These are phyloP conservation scores for Coniochaeta pulveracea DNA, from an alignment of 2,329 filamentous ascomycete genomes.

Conservation along the genomic window DNA sequence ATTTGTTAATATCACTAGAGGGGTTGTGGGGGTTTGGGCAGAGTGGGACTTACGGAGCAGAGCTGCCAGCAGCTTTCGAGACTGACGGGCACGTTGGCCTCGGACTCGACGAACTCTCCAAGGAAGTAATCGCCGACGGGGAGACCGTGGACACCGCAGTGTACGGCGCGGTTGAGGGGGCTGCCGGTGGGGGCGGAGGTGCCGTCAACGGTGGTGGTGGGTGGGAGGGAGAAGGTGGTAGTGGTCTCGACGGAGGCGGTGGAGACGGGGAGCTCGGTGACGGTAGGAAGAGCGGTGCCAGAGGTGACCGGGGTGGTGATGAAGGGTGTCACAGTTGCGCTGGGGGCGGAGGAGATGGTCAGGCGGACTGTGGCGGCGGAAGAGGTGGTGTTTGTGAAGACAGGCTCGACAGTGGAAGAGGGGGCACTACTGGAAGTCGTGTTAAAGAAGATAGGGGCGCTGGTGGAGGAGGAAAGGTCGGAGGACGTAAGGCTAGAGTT, in stretches of 20 bases:
- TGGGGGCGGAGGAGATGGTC: not conserved
- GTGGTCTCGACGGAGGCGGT: constrained; percentile 19
- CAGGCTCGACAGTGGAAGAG: not conserved
- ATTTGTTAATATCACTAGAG: not conserved
- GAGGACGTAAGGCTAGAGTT: no score
- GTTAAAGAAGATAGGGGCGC: not conserved
- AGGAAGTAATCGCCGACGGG: constrained; percentile 24
- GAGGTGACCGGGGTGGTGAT: not conserved
- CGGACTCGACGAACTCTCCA: constrained; percentile 25
- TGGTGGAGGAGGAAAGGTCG: no score
- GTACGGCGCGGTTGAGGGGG: constrained; percentile 16
- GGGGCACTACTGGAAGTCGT: not conserved
- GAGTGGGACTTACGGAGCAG: constrained; percentile 20
- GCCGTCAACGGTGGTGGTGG: constrained; percentile 20
- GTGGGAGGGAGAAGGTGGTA: constrained; percentile 13
- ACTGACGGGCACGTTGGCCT: constrained; percentile 19
- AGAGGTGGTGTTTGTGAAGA: not conserved
- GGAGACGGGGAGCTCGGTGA: constrained; percentile 21
- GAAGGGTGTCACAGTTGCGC: constrained; percentile 1
- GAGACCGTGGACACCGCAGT: constrained; percentile 27
- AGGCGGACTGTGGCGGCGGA: not conserved
- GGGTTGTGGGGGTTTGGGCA: not conserved
- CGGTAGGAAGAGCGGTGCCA: constrained; percentile 5
- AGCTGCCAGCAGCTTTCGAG: constrained; percentile 29
- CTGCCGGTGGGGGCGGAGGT: constrained; percentile 17